Base-by-base conservation (phyloP, 164 flowering plant species). In the Hamamelis virginiana region DNA sequence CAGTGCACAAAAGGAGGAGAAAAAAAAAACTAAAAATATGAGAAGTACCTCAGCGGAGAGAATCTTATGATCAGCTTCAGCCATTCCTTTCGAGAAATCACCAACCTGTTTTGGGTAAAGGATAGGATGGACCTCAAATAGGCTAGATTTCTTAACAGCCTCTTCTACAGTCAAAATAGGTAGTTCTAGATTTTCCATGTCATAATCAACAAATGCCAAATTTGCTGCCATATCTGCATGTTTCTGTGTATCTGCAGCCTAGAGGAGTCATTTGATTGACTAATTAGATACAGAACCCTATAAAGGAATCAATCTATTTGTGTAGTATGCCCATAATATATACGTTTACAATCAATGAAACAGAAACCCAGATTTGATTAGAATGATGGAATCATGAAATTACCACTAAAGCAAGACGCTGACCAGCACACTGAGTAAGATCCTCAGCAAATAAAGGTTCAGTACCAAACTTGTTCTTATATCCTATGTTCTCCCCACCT, bases 191-290 rank as follows among this genome's bases (percentile, higher is more conserved):
- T 85, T 79, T 66, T 82, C 90, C 46, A 73, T 63, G 65, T 83
- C 91, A 76, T 94, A 94, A 48, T 85, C 85, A 72, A 94, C 86
- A 26, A 76, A 75, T 4, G 88, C 96, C 62, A 59, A n/a, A 0
- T 78, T 71, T 45, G 97, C 95, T 58, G 92, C 98, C 81, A 78
- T 69, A 79, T 91, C 85, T 28, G 98, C 98, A 78, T 77, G 77
- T 75, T 76, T 94, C 78, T 88, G 94, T 50, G 94, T 82, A 53
- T 90, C 95, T 63, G 97, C 95, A 78, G 89, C 89, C 98, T 92
- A 72, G 26, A 72, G 59, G 52, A 66, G 10, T 21, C 64, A 65
- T 55, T 41, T 15, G 6, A 28, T 18, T 21, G 45, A 64, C 33
- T 3, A 33, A 59, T 69, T 46, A 57, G 27, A 51, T 23, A 27